Evolutionary conservation across 192 early-diverging fungal genomes (phyloP).

Genomic region (Umbelopsis isabellina): DNA sequence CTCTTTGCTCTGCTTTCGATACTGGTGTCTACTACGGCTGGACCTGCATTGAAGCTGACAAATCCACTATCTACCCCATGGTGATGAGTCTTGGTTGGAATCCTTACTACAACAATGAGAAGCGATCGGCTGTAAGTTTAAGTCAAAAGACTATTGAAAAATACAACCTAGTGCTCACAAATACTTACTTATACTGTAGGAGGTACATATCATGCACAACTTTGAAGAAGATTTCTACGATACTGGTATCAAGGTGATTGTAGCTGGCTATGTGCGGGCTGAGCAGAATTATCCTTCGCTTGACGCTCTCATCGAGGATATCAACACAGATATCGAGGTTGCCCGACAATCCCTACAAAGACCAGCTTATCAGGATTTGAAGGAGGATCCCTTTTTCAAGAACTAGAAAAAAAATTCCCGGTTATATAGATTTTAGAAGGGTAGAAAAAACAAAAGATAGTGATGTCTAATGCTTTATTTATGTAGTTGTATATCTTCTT

Average conservation of each 20-base stretch:
- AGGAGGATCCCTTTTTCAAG: constrained; percentile 43
- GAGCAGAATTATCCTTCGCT: constrained; percentile 84
- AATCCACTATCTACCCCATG: constrained; percentile 81
- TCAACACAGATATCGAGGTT: constrained; percentile 82
- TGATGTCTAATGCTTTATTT: too few species aligned
- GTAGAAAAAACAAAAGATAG: too few species aligned
- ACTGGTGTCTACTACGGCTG: constrained; percentile 97
- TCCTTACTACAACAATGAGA: constrained; percentile 97
- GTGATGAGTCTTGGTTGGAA: constrained; percentile 99
- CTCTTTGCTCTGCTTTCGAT: constrained; percentile 62
- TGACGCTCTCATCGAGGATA: constrained; percentile 86
- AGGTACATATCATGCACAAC: constrained; percentile 93
- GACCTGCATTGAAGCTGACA: constrained; percentile 70
- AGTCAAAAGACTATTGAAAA: constrained; percentile 24
- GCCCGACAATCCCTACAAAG: constrained; percentile 65
- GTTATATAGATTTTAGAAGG: not conserved
- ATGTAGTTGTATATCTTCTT: not conserved
- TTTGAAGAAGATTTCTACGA: constrained; percentile 91
- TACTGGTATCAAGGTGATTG: constrained; percentile 73
- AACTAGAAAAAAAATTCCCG: constrained; percentile 3
- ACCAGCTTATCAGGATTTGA: constrained; percentile 54
- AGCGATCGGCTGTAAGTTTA: constrained; percentile 82
- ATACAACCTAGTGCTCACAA: not conserved
- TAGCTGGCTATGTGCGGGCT: constrained; percentile 82
- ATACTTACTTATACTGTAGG: constrained; percentile 44